These are phyloP conservation scores for Vaccinium darrowii DNA, from an alignment of 148 eudicot genomes.

Conservation along the genomic window DNA sequence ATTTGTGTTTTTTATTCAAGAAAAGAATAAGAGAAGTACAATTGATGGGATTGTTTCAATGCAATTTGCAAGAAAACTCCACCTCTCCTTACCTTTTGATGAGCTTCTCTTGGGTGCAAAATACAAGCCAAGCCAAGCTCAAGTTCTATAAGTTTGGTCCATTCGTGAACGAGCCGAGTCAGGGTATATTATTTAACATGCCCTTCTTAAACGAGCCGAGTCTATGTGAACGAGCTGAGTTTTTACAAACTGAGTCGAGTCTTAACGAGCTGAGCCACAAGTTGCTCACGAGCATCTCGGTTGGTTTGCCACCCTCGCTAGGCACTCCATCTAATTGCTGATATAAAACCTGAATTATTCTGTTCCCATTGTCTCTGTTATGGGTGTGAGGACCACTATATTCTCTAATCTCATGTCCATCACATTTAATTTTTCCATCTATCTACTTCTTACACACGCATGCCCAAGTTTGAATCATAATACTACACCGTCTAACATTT, in stretches of 20 bases:
- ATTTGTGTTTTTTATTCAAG: not conserved
- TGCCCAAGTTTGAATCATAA: not conserved
- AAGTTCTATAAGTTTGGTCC: no score
- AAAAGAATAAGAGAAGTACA: not conserved
- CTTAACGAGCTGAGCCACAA: no score
- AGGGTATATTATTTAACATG: no score
- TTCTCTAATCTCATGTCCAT: not conserved
- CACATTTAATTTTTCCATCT: not conserved
- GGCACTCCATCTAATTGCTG: not conserved
- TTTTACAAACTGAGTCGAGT: no score
- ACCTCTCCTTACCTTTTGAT: not conserved
- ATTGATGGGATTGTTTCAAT: conserved; percentile 1
- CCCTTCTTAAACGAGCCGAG: no score
- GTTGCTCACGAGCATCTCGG: no score
- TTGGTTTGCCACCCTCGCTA: no score
- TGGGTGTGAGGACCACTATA: not conserved
- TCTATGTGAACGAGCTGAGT: no score
- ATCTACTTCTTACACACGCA: not conserved
- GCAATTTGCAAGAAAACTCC: conserved; percentile 3
- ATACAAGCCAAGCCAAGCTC: no score
- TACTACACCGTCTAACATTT: not conserved
- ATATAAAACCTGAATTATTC: not conserved
- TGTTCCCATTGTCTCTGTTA: not conserved
- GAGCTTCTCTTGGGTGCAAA: not conserved
- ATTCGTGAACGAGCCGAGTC: no score